phyloP scores from a whole-genome alignment of 805 yeast species.

The Lachancea meyersii region DNA sequence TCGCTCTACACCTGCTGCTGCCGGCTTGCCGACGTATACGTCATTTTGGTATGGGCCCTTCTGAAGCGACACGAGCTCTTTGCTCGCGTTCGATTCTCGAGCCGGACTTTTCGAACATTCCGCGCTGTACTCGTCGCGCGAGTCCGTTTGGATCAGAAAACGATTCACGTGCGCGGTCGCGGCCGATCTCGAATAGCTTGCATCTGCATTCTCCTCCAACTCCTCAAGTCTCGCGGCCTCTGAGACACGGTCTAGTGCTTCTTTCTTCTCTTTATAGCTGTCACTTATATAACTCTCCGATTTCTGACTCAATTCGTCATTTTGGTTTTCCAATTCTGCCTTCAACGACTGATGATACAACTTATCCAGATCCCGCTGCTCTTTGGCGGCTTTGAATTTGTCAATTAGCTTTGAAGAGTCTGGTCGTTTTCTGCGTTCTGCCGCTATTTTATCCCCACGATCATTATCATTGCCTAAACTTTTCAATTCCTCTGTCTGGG shows the following conservation, averaged over 20 bases:
- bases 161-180: neutral
- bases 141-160: neutral
- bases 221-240: neutral
- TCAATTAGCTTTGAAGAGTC: constrained; percentile 33
- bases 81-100: neutral
- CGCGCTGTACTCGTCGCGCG: neutral
- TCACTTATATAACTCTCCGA: constrained; percentile 45
- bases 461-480: neutral
- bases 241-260: constrained; percentile 20
- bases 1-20: too few species aligned
- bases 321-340: constrained; percentile 34
- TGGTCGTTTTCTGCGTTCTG: neutral
- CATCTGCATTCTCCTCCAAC: neutral
- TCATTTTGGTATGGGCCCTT: constrained; percentile 2
- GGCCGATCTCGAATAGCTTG: neutral
- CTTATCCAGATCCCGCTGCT: constrained; percentile 41
- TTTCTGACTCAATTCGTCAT: constrained; percentile 31
- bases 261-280: constrained; percentile 39
- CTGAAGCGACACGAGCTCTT: neutral
- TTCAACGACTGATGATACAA: constrained; percentile 36
- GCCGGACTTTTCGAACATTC: neutral
- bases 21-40: neutral
- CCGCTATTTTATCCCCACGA: neutral
- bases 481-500: neutral
- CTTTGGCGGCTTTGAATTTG: constrained; percentile 40